Evolutionary conservation across 2,329 filamentous ascomycete species (phyloP).

Genomic region (Neophaeococcomyces aloes): DNA sequence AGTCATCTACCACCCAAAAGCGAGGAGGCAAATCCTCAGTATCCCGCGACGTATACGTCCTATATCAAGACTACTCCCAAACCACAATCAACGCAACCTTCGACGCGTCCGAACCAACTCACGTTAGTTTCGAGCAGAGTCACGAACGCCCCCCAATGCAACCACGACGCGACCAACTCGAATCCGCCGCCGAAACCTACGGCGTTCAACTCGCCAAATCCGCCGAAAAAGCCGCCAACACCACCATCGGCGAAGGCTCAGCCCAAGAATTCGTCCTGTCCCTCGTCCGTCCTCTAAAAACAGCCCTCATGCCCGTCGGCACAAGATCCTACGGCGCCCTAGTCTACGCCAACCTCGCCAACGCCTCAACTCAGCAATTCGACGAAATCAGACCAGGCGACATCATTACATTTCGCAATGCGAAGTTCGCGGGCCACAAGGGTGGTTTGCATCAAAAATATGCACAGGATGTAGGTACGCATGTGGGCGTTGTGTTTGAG

Average conservation of each 20-base stretch:
- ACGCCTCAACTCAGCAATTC: conserved; percentile 77
- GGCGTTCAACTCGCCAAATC: conserved; percentile 63
- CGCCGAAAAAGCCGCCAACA: conserved; percentile 59
- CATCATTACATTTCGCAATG: conserved; percentile 84
- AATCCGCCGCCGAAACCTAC: conserved; percentile 70
- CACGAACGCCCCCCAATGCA: conserved; percentile 74
- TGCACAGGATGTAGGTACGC: conserved; percentile 75
- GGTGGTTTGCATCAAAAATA: conserved; percentile 96
- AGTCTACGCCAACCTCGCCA: conserved; percentile 90
- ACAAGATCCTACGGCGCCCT: conserved; percentile 80
- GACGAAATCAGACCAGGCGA: conserved; percentile 92
- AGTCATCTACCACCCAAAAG: conserved; percentile 61
- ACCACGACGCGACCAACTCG: conserved; percentile 85
- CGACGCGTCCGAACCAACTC: conserved; percentile 61
- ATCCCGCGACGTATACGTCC: conserved; percentile 71
- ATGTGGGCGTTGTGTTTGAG: conserved; percentile 83
- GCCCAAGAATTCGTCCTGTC: conserved; percentile 68
- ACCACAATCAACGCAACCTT: conserved; percentile 75
- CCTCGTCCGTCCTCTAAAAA: conserved; percentile 58
- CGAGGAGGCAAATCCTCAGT: conserved; percentile 60
- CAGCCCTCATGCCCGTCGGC: conserved; percentile 72
- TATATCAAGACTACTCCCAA: conserved; percentile 94
- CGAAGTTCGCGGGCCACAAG: conserved; percentile 88
- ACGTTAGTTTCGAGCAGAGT: conserved; percentile 69
- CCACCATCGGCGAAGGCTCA: conserved; percentile 70